A percentile compares a stretch with the other conserved stretches of the same genome.
These are phyloP conservation scores for Gautieria morchelliformis DNA, from an alignment of 768 basidiomycete species.

Conservation along the genomic window DNA sequence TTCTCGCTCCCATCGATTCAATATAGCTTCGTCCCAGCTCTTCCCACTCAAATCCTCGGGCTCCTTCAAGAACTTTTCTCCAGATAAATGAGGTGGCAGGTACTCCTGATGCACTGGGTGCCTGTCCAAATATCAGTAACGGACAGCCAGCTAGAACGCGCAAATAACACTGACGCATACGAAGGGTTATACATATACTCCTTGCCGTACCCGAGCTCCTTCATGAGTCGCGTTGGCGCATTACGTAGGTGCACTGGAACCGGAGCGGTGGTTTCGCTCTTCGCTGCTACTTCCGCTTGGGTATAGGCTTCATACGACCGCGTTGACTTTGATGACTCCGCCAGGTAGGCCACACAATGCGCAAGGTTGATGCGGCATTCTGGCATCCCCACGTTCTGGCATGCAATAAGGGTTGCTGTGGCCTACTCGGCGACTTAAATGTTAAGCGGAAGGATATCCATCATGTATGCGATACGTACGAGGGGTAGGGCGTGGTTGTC, in stretches of 20 bases:
- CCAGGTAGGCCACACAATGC: constrained; percentile 66
- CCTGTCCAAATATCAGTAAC: constrained; percentile 17
- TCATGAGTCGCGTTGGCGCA: constrained; percentile 65
- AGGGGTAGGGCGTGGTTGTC: constrained; percentile 69
- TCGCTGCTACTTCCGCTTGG: constrained; percentile 53
- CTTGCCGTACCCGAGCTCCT: constrained; percentile 56
- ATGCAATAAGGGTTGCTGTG: constrained; percentile 51
- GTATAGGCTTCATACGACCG: constrained; percentile 73
- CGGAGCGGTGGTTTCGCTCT: constrained; percentile 38
- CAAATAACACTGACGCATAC: constrained; percentile 32
- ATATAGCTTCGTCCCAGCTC: constrained; percentile 50
- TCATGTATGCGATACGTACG: constrained; percentile 28
- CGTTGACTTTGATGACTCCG: constrained; percentile 78
- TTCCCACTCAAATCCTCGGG: constrained; percentile 37
- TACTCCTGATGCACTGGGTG: constrained; percentile 62
- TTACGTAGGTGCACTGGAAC: constrained; percentile 72
- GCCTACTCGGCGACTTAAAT: constrained; percentile 31
- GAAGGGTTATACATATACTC: constrained; percentile 57
- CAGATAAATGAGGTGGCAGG: constrained; percentile 40
- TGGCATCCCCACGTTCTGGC: constrained; percentile 69
- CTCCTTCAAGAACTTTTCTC: constrained; percentile 33
- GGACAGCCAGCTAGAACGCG: neutral
- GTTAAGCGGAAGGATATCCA: neutral
- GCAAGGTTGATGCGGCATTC: constrained; percentile 73
- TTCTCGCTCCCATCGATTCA: constrained; percentile 46